Base-by-base conservation (phyloP, 2,329 filamentous ascomycete genomes). In the Coleophoma cylindrospora region DNA sequence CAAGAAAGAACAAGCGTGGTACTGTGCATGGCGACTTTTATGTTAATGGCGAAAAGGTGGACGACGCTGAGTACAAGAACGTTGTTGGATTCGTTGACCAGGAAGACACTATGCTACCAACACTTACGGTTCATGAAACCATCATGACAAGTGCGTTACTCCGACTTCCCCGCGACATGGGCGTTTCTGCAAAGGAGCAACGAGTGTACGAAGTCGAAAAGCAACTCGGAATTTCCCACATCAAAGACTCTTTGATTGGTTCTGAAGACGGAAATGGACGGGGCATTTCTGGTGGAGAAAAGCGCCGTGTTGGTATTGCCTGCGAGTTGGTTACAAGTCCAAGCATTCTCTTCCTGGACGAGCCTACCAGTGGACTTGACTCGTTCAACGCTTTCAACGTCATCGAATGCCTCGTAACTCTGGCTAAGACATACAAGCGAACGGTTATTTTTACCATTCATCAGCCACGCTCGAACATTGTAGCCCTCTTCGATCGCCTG, bases 361-460 rank as follows among this genome's bases (percentile, higher is more conserved):
- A 99, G 64, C 94, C 94, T 1, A 99, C 94, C 1, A 97, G 92
- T 64, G 94, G 94, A 48, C 77, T 97, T 19, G 94, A 99, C 67
- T 90, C 94, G 1, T 99, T 85, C 75, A 99, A 99, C 65, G 95
- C 95, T 6, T 99, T 94, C 75, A 99, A 99, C 57, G 94, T 99
- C 37, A 84, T 99, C 22, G 94, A 99, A 67, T 97, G 91, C 62
- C 79, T 99, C 10, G 92, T 97, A 37, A 96, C 87, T 1, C 73
- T 99, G 41, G 94, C 95, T 47, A 96, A 96, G 74, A 94, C 84
- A 40, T 99, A 97, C 73, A 95, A 96, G 71, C 82, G 95, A 53
- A 99, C 95, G 1, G 91, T 99, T 49, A 87, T 99, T 54, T 96
- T 99, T 71, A 99, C 94, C 13, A 99, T 99, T 56, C 94, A 99